Percentiles rank a stretch among this genome's conserved stretches.
These are phyloP conservation scores for Eucalyptus sp. DNA, from an alignment of 345 rosid genomes.

Conservation along the genomic window DNA sequence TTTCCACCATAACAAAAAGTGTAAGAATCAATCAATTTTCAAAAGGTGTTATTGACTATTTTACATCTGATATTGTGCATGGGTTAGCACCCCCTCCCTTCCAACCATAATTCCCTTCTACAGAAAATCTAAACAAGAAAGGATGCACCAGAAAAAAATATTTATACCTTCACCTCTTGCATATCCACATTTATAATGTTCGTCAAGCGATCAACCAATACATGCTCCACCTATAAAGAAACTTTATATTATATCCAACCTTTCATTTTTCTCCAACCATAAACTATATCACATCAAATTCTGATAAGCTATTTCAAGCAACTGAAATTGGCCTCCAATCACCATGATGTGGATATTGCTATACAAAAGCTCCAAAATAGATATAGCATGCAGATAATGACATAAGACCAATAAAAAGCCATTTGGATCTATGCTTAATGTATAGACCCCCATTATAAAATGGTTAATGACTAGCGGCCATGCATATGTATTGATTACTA, in stretches of 20 bases:
- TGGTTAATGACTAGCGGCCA: neutral
- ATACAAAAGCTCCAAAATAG: neutral
- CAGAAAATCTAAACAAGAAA: neutral
- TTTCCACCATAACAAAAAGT: neutral
- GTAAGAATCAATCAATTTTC: neutral
- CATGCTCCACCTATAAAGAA: constrained; percentile 61
- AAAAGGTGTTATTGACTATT: neutral
- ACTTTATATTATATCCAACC: neutral
- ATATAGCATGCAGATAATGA: neutral
- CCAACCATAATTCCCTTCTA: neutral
- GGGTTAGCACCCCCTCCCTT: neutral
- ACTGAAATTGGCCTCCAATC: neutral
- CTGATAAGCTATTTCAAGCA: neutral
- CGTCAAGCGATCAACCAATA: constrained; percentile 53
- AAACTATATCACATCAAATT: neutral
- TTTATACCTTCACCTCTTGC: constrained; percentile 58
- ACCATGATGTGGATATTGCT: neutral
- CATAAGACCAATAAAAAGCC: neutral
- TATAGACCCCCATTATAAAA: neutral
- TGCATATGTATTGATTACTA: neutral
- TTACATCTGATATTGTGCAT: neutral
- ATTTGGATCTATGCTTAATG: neutral
- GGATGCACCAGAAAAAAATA: neutral
- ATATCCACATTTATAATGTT: constrained; percentile 54
- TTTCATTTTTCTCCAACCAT: neutral